phyloP scores from a whole-genome alignment of 441 rosid species.

The Aleurites moluccanus region DNA sequence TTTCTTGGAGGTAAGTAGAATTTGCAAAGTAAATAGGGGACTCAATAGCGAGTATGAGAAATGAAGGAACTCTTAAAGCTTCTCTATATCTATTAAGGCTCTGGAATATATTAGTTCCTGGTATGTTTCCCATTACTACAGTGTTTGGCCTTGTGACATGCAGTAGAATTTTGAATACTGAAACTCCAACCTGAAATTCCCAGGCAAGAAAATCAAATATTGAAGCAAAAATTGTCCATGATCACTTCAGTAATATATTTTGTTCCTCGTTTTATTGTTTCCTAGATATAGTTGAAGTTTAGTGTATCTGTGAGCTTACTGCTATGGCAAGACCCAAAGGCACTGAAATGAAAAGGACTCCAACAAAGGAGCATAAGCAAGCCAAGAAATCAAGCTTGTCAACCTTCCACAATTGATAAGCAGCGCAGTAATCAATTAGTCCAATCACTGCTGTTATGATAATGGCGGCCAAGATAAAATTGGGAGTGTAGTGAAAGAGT shows the following conservation, averaged over 20 bases:
- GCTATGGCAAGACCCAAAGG: conserved; percentile 87
- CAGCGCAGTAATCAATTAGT: conserved; percentile 74
- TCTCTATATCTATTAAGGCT: conserved; percentile 65
- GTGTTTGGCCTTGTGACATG: conserved; percentile 90
- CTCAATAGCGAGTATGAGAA: conserved; percentile 73
- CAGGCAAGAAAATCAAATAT: not conserved
- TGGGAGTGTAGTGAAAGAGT: conserved; percentile 87
- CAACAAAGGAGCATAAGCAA: conserved; percentile 85
- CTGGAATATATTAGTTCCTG: conserved; percentile 75
- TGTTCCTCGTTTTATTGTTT: no score
- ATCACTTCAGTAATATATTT: no score
- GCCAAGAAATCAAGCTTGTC: conserved; percentile 93
- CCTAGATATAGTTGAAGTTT: not conserved
- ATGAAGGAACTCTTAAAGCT: conserved; percentile 68
- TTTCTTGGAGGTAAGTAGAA: conserved; percentile 85
- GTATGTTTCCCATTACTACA: conserved; percentile 66
- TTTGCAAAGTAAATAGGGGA: conserved; percentile 91
- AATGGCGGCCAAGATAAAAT: conserved; percentile 81
- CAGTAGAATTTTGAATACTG: conserved; percentile 79
- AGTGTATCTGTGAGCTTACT: conserved; percentile 36
- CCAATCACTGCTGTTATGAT: conserved; percentile 95
- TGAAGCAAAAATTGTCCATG: not conserved
- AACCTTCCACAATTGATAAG: conserved; percentile 72
- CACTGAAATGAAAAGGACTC: conserved; percentile 90
- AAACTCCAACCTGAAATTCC: conserved; percentile 73